Conservation (phyloP, 1,139 yeast genomes). For the Yamadazyma epiphylla region DNA sequence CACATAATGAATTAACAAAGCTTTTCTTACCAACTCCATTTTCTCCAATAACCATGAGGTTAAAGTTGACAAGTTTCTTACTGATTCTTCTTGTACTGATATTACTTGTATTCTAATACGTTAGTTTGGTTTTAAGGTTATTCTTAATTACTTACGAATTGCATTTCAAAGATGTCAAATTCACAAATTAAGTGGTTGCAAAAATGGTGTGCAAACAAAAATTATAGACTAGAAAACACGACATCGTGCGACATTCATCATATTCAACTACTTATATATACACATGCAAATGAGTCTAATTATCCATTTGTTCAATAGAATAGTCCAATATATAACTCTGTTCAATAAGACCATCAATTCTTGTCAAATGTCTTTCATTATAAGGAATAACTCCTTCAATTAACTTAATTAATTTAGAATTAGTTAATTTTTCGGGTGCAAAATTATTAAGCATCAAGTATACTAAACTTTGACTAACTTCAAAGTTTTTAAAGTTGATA, state of each 20-base stretch:
- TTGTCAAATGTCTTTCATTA: conserved; percentile 74
- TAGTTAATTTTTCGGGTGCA: conserved; percentile 51
- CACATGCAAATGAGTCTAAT: too few relatives aligned
- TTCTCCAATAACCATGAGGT: conserved; percentile 29
- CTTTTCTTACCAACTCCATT: conserved; percentile 33
- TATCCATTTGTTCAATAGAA: conserved; percentile 72
- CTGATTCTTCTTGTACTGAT: conserved; percentile 17
- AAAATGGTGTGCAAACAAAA: neutral
- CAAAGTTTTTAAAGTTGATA: conserved; percentile 77
- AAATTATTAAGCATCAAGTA: conserved; percentile 58
- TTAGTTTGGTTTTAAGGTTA: conserved; percentile 5
- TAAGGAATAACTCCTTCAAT: conserved; percentile 81
- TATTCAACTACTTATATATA: neutral
- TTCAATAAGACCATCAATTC: conserved; percentile 78
- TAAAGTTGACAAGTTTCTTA: conserved; percentile 15
- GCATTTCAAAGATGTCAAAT: too few relatives aligned
- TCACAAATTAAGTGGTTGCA: conserved; percentile 1
- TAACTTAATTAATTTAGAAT: conserved; percentile 59
- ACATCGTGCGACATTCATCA: neutral
- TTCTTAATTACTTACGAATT: too few relatives aligned
- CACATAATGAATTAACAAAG: conserved; percentile 29
- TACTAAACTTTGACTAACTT: conserved; percentile 73
- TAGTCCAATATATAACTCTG: conserved; percentile 84
- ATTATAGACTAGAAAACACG: too few relatives aligned
- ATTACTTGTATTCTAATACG: conserved; percentile 9